Base-by-base conservation (phyloP, 371 early-diverging fungal genomes). In the Lichtheimia corymbifera region DNA sequence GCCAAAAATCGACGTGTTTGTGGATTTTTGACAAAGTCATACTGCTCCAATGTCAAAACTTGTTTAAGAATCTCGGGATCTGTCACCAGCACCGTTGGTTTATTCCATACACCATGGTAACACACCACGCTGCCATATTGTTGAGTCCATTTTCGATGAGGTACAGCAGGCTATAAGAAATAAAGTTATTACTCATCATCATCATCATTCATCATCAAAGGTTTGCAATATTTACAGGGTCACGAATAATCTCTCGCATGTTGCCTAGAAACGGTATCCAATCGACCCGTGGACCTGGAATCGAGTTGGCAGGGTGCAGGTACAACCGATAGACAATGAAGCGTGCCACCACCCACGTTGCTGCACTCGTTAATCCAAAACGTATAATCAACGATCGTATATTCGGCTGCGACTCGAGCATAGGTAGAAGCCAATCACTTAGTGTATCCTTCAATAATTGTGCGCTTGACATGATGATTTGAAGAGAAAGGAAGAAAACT, bases 241-340 rank as follows among this genome's bases (percentile, higher is more conserved):
- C 75, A 9, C 22, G 41, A 2, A 84, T 22, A 35, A 87, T 82
- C 40, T 83, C 80, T 5, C 57, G 50, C 25, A 82, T 67, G 52
- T 83, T 77, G 30, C 88, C 87, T 27, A 82, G 20, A n/a, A 82
- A 73, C 0, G 85, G 85, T 6, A 77, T 44, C 73, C 73, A 72
- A 15, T 67, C 63, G 20, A 74, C 73, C 13, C 70, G 73, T 15
- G 89, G 89, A 5, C 89, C 89, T 14, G 89, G 89, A 6, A 87
- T 64, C 14, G 64, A 70, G 11, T 73, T 73, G 9, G 81, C 63
- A 3, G 83, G 86, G 27, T 79, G 69, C 13, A 86, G 55, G 45
- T 74, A 84, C 6, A 82, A 64, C 22, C 80, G 76, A 17, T 80
- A 71, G 17, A 85, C 40, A 24, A 80, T 64, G 14, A 70, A 62